Evolutionary conservation across 345 rosid genomes (phyloP).

Genomic region (Lenwebbia sp.): DNA sequence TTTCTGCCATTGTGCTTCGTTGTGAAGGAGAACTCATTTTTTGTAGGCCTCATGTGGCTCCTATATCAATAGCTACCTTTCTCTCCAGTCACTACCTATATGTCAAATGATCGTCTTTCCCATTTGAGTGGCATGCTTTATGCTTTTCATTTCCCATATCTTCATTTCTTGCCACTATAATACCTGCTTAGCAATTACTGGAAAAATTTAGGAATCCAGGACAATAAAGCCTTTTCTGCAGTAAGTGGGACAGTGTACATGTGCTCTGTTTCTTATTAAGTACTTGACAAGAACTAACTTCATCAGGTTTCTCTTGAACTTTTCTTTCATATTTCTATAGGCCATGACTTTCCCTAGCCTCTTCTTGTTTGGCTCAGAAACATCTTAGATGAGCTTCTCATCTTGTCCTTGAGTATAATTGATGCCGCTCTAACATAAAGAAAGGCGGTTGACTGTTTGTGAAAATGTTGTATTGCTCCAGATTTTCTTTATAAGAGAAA

Average conservation of each 20-base stretch:
- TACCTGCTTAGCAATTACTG: not conserved
- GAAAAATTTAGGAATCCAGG: not conserved
- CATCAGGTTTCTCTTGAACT: not conserved
- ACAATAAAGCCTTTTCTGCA: not conserved
- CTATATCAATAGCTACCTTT: not conserved
- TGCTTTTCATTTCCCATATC: not conserved
- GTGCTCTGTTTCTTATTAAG: not conserved
- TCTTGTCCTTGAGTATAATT: not conserved
- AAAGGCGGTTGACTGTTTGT: not conserved
- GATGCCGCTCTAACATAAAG: not conserved
- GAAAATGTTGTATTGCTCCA: not conserved
- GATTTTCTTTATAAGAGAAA: not conserved
- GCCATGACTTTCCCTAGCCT: not conserved
- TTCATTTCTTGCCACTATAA: not conserved
- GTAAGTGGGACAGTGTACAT: not conserved
- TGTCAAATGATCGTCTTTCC: not conserved
- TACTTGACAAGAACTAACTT: not conserved
- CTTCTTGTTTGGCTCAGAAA: not conserved
- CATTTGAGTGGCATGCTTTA: not conserved
- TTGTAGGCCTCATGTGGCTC: not conserved
- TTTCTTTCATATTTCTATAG: not conserved
- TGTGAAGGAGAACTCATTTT: not conserved
- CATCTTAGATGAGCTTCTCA: not conserved
- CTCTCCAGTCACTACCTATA: not conserved
- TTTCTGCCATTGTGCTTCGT: not conserved